These are phyloP conservation scores for Fusarium lyarnte DNA, from an alignment of 2,329 filamentous ascomycete species.

Conservation along the genomic window DNA sequence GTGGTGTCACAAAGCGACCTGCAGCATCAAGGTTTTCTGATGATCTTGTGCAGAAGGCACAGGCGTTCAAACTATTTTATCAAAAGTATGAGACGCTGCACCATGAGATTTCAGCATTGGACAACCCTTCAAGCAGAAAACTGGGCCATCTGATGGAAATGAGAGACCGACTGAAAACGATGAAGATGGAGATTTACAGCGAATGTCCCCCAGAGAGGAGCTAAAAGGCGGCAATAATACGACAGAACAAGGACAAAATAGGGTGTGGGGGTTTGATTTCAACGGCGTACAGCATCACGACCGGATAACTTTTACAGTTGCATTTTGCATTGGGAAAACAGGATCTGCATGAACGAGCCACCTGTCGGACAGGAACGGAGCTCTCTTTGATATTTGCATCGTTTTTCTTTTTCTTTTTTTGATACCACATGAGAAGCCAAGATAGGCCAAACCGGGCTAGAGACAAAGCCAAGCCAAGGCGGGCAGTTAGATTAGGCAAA, in stretches of 20 bases:
- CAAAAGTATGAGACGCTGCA: slow-evolving; percentile 67
- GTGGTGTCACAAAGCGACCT: slow-evolving; percentile 44
- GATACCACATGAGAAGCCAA: slow-evolving; percentile 41
- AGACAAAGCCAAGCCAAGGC: background rate
- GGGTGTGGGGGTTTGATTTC: slow-evolving; percentile 15
- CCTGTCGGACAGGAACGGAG: slow-evolving; percentile 31
- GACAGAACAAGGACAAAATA: slow-evolving; percentile 10
- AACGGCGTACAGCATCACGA: slow-evolving; percentile 41
- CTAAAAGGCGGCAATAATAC: slow-evolving; percentile 33
- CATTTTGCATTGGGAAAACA: slow-evolving; percentile 37
- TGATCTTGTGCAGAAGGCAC: slow-evolving; percentile 63
- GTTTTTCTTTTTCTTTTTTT: slow-evolving; percentile 24
- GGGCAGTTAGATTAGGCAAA: slow-evolving; percentile 32
- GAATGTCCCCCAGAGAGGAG: slow-evolving; percentile 50
- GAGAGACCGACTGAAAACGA: slow-evolving; percentile 61
- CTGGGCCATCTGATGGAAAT: slow-evolving; percentile 63
- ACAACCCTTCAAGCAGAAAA: slow-evolving; percentile 62
- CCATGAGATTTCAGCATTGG: slow-evolving; percentile 60
- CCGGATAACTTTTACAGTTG: slow-evolving; percentile 41
- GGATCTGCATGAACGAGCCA: slow-evolving; percentile 40
- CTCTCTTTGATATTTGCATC: slow-evolving; percentile 40
- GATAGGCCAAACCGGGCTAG: slow-evolving; percentile 21
- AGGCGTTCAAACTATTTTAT: slow-evolving; percentile 66
- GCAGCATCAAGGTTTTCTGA: slow-evolving; percentile 42
- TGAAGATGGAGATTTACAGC: slow-evolving; percentile 69